Base-by-base conservation (phyloP, 2,329 filamentous ascomycete species). In the Graphiopsis chlorocephala region DNA sequence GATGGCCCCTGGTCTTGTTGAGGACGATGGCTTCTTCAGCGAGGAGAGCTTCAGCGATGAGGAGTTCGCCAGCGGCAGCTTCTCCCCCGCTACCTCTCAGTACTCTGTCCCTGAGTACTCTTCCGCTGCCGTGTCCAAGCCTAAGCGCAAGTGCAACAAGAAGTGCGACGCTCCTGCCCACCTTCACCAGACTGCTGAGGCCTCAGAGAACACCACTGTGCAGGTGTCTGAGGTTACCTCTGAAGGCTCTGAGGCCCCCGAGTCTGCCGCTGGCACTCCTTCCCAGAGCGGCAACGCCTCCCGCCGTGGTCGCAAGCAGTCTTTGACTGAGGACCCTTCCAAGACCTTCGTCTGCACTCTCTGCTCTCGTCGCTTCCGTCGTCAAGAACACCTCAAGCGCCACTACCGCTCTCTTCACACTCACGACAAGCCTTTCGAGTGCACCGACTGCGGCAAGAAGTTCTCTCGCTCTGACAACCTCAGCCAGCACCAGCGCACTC, bases 331-430 rank as follows among this genome's bases (percentile, higher is more conserved):
- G 75, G 95, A 99, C 74, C 95, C 95, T 1, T 96, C 92, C 74
- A 99, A 99, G 88, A 97, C 93, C 0, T 99, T 98, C 69, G 92
- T 97, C 66, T 99, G 95, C 82, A 93, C 93, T 64, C 86, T 97
- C 25, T 99, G 95, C 88, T 94, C 92, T 74, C 93, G 95, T 69
- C 92, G 95, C 67, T 99, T 99, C 90, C 91, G 95, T 68, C 92
- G 95, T 68, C 95, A 99, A 81, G 95, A 99, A 80, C 95, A 99
- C 76, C 87, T 99, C 66, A 99, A 99, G 88, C 91, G 95, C 68
- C 95, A 99, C 84, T 97, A 97, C 84, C 90, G 95, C 72, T 98
- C 95, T 65, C 92, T 99, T 56, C 95, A 99, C 84, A 99, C 95
- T 1, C 90, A 96, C 76, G 95, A 98, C 78, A 99, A 98, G 88